Evolutionary conservation across 768 basidiomycete genomes (phyloP).

Genomic region (Zangia roseola): DNA sequence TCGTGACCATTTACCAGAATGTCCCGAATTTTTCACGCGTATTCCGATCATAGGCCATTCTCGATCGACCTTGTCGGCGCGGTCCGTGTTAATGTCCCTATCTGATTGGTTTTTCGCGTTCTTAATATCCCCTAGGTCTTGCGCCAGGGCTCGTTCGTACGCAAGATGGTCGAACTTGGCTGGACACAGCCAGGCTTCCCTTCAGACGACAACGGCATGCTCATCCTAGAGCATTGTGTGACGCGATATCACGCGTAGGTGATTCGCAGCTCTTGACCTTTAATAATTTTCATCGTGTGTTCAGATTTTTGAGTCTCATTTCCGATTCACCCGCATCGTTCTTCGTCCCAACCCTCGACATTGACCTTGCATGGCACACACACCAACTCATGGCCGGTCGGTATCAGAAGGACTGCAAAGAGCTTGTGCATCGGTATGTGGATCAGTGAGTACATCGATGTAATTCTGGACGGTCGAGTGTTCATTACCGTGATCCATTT

Average conservation of each 20-base stretch:
- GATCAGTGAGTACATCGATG: slow-evolving; percentile 44
- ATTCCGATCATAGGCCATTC: slow-evolving; percentile 48
- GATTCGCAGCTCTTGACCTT: background rate
- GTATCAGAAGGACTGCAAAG: slow-evolving; percentile 44
- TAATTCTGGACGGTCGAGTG: background rate
- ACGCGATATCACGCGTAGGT: slow-evolving; percentile 58
- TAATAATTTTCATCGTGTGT: background rate
- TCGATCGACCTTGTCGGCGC: slow-evolving; percentile 57
- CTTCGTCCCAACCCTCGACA: slow-evolving; percentile 62
- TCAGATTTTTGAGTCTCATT: slow-evolving; percentile 52
- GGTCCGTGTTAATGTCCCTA: slow-evolving; percentile 28
- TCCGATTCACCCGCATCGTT: slow-evolving; percentile 41
- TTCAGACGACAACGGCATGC: slow-evolving; percentile 33
- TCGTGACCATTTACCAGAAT: slow-evolving; percentile 21
- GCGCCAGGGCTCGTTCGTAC: slow-evolving; percentile 53
- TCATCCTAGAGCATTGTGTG: slow-evolving; percentile 46
- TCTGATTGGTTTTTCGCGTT: background rate
- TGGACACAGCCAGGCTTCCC: slow-evolving; percentile 50
- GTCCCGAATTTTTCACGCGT: slow-evolving; percentile 43
- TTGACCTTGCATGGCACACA: slow-evolving; percentile 73
- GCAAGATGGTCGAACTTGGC: slow-evolving; percentile 50
- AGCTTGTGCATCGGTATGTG: slow-evolving; percentile 44
- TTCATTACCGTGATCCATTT: background rate
- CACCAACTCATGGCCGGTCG: slow-evolving; percentile 51
- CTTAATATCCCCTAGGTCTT: slow-evolving; percentile 38